Evolutionary conservation across 192 early-diverging fungal genomes (phyloP), one percentile per base, ranked within the genome.

Genomic region (Cetraspora pellucida): DNA sequence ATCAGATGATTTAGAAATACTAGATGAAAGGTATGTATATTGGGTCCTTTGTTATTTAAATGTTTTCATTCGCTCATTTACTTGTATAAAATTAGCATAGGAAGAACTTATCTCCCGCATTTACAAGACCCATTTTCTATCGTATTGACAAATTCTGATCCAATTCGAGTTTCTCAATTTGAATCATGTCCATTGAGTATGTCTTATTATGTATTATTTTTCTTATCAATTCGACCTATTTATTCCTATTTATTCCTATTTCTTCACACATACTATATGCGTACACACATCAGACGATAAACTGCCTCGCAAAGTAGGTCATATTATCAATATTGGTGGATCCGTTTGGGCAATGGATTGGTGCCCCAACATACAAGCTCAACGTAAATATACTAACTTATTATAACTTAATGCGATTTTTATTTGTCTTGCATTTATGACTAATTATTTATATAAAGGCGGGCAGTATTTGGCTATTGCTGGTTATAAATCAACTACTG

Each of bases 301-400:
- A 25, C 21, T 60, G 17, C 28, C 28, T 11, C 10, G 16, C 8
- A 77, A 79, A 61, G 31, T 52, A 28, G 78, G 82, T 1, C 63
- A 71, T 66, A 55, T 85, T 23, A 21, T 82, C 25, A 83, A 85
- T 44, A 58, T 79, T 31, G 84, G 84, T 23, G 50, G 72, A 17
- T 75, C 78, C 3, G 70, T 85, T 47, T 85, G 84, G 82, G 81
- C 1, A 61, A 75, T 74, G 76, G 76, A 57, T 75, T 85, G 71
- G 82, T 63, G 28, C 74, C 84, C 28, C 75, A 83, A 70, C 30
- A 44, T 28, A 57, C 64, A 9, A 13, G 17, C 2, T 77, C 64
- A 47, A n/a, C n/a, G 57, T 72, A 72, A 21, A 2, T 49, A 50
- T 7, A 72, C 30, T 43, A 1, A 37, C 37, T n/a, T 0, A 37